These are phyloP conservation scores for Erodium maritimum DNA, from an alignment of 345 rosid genomes.

Conservation along the genomic window DNA sequence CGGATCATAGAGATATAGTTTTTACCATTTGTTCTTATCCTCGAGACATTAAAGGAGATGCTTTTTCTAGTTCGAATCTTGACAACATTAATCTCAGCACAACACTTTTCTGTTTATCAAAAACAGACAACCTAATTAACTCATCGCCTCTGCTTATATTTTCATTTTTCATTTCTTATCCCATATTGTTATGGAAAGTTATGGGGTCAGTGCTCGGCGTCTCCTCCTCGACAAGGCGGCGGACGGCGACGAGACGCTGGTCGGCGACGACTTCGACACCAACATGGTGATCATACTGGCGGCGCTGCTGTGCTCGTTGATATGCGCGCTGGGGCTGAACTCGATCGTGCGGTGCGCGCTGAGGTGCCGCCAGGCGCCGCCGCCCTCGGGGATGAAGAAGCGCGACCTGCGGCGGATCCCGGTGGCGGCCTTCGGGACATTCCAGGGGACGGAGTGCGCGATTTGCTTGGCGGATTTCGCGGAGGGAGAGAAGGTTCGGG, in stretches of 20 bases:
- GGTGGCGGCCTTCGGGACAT: constrained; percentile 12
- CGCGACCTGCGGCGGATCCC: constrained; percentile 12
- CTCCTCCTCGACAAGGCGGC: background rate
- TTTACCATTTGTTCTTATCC: background rate
- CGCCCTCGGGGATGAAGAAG: constrained; percentile 15
- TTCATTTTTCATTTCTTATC: no score
- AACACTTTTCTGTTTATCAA: background rate
- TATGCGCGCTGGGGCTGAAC: constrained; percentile 1
- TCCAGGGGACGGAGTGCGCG: constrained; percentile 4
- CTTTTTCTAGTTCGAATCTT: background rate
- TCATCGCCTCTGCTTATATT: no score
- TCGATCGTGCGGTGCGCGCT: background rate
- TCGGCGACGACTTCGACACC: constrained; percentile 10
- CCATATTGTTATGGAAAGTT: background rate
- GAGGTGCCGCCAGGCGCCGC: constrained; percentile 13
- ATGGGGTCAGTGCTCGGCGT: background rate
- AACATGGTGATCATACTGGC: constrained; percentile 18
- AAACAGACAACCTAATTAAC: background rate
- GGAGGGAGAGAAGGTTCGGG: constrained; percentile 3
- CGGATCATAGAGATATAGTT: no score
- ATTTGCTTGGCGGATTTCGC: constrained; percentile 12
- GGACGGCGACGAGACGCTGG: constrained; percentile 4
- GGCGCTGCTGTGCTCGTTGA: constrained; percentile 16
- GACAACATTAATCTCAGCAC: background rate
- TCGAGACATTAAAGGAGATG: background rate